Evolutionary conservation across 225 moss, liverwort and hornwort species (phyloP).

Genomic region (Pleurozium schreberi): DNA sequence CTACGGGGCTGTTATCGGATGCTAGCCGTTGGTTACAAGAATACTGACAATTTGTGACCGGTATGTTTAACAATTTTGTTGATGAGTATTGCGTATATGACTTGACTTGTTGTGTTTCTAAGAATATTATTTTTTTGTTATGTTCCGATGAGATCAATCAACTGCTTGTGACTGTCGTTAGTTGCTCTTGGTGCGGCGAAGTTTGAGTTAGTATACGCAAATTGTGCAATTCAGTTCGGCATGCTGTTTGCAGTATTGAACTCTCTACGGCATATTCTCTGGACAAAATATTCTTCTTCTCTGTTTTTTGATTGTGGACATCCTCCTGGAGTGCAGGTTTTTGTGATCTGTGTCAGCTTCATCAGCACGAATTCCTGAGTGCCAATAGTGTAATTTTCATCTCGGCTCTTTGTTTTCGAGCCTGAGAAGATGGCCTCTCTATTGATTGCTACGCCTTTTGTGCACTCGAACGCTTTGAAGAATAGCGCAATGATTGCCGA

Average conservation of each 20-base stretch:
- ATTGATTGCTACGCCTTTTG: neutral
- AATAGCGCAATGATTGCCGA: neutral
- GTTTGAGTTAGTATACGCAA: neutral
- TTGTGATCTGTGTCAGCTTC: neutral
- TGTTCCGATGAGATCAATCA: neutral
- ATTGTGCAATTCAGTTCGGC: neutral
- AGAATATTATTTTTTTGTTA: neutral
- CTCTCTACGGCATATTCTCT: no score
- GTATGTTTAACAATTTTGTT: neutral
- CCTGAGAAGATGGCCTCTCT: conserved; percentile 10
- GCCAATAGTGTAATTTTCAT: neutral
- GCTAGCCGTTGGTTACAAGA: neutral
- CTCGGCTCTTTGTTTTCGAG: neutral
- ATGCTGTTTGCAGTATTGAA: neutral
- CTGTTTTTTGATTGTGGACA: neutral
- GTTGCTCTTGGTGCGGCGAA: no score
- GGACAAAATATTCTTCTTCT: neutral
- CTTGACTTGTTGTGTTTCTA: neutral
- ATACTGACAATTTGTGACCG: neutral
- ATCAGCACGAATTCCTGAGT: neutral
- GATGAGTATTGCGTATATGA: neutral
- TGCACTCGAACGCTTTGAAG: neutral
- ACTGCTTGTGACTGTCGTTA: neutral
- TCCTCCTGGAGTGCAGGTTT: neutral
- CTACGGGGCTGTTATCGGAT: neutral